These are phyloP conservation scores for Flammula alnicola DNA, from an alignment of 1,284 basidiomycete species.

Conservation along the genomic window DNA sequence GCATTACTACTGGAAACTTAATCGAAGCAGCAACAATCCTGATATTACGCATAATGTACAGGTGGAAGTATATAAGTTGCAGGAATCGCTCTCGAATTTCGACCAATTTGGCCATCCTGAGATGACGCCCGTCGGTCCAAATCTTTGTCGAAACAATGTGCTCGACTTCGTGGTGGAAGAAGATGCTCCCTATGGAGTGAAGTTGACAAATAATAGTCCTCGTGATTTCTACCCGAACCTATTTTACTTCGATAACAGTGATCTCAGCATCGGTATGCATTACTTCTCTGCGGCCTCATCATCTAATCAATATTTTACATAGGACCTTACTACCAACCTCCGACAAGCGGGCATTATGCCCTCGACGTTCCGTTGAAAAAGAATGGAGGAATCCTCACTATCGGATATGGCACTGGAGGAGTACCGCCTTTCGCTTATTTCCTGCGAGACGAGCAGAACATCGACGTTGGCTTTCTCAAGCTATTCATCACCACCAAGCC, in stretches of 20 bases:
- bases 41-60: conserved; percentile 8
- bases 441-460: conserved; percentile 8
- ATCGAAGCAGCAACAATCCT: conserved; percentile 10
- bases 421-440: conserved; percentile 10
- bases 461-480: conserved; percentile 25
- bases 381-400: conserved; percentile 1
- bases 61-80: conserved; percentile 14
- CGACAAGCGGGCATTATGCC: neutral
- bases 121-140: conserved; percentile 1
- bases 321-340: conserved; percentile 4
- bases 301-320: neutral
- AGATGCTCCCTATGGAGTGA: conserved; percentile 4
- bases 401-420: conserved; percentile 18
- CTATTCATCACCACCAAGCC: conserved; percentile 18
- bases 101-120: neutral
- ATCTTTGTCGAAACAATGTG: neutral
- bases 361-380: neutral
- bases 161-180: conserved; percentile 10
- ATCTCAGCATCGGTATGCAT: conserved; percentile 13
- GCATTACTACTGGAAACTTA: conserved; percentile 19
- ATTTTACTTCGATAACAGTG: conserved; percentile 19
- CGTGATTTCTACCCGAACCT: conserved; percentile 12
- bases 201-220: conserved; percentile 2
- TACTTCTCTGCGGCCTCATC: neutral
- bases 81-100: neutral